Conservation (phyloP, 305 asterid genomes). For the Lippia alba region DNA sequence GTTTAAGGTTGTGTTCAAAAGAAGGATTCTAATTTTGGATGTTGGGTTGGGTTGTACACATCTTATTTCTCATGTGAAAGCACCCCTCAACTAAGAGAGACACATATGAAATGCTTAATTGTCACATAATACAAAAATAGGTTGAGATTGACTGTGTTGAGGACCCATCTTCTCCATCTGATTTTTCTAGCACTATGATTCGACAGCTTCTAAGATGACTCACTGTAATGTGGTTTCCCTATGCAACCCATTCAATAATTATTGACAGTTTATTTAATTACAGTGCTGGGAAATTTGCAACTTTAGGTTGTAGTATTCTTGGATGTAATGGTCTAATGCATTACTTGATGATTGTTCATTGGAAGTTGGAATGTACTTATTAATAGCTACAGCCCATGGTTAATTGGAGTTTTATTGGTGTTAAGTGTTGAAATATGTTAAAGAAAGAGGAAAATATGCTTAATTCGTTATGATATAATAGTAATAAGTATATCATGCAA, state of each 20-base stretch:
- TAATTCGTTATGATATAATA: conserved; percentile 8
- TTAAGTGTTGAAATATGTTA: conserved; percentile 12
- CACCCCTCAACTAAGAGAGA: conserved; percentile 13
- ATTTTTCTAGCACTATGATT: background rate
- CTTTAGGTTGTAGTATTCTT: conserved; percentile 4
- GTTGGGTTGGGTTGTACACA: background rate
- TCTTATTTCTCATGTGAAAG: conserved; percentile 14
- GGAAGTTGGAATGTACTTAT: background rate
- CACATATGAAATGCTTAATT: background rate
- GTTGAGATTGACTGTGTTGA: background rate
- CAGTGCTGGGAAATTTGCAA: background rate
- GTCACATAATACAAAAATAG: background rate
- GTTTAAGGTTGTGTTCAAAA: background rate
- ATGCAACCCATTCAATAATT: conserved; percentile 19
- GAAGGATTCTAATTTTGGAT: background rate
- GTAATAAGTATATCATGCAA: background rate
- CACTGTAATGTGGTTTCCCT: conserved; percentile 6
- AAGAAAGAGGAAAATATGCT: conserved; percentile 2
- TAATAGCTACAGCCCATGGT: conserved; percentile 1
- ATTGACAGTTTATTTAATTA: conserved; percentile 1
- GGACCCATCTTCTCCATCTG: background rate
- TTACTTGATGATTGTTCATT: conserved; percentile 2
- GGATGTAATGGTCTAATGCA: conserved; percentile 11
- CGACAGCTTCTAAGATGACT: conserved; percentile 11
- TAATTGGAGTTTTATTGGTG: conserved; percentile 4